These are phyloP conservation scores for Xerocomus spinulosus DNA, from an alignment of 768 basidiomycete species.

Conservation along the genomic window DNA sequence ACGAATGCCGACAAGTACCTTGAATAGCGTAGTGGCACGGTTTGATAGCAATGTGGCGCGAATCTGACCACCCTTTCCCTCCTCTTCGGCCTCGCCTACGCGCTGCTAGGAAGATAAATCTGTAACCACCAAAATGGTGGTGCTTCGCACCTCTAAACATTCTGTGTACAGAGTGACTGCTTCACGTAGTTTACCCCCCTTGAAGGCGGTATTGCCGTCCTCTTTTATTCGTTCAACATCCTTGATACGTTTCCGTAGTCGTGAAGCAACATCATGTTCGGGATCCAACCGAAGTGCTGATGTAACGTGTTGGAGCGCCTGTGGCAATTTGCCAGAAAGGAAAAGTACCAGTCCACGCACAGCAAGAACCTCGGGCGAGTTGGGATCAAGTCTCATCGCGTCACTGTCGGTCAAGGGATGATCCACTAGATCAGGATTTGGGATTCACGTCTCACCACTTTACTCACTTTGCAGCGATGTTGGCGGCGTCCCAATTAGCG, in stretches of 20 bases:
- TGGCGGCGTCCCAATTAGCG: conserved; percentile 70
- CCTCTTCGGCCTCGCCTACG: conserved; percentile 63
- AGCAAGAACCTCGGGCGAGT: conserved; percentile 75
- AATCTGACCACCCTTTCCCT: conserved; percentile 76
- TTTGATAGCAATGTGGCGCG: conserved; percentile 79
- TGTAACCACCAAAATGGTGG: background rate
- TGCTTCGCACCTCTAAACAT: conserved; percentile 55
- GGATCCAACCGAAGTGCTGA: conserved; percentile 78
- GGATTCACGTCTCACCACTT: background rate
- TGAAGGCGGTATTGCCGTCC: conserved; percentile 78
- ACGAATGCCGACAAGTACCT: conserved; percentile 41
- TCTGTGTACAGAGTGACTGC: conserved; percentile 69
- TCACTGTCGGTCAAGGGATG: conserved; percentile 43
- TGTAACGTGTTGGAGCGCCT: conserved; percentile 65
- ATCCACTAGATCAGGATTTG: conserved; percentile 4
- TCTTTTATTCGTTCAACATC: conserved; percentile 82
- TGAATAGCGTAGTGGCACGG: conserved; percentile 75
- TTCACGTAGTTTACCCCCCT: conserved; percentile 50
- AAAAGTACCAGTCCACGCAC: conserved; percentile 79
- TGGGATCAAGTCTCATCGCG: conserved; percentile 63
- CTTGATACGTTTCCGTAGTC: conserved; percentile 71
- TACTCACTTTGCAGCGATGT: conserved; percentile 67
- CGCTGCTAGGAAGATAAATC: conserved; percentile 36
- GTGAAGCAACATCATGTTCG: conserved; percentile 63
- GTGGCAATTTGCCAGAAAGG: conserved; percentile 62